These are phyloP conservation scores for Fraxinus quadrangulata DNA, from an alignment of 257 asterid species.

Conservation along the genomic window DNA sequence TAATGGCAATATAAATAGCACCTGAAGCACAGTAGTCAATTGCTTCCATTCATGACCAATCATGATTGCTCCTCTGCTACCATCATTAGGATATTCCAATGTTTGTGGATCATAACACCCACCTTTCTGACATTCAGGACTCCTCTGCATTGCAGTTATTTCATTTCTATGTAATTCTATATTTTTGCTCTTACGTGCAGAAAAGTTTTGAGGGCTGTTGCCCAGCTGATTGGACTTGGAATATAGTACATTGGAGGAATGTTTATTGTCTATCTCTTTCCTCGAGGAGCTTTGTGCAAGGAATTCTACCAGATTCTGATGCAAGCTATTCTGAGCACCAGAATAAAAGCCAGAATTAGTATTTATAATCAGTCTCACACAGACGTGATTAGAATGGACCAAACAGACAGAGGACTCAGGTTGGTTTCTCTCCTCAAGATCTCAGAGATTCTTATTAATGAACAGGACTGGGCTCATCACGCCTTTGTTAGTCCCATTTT, in stretches of 20 bases:
- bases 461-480: slow-evolving; percentile 10
- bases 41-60: slow-evolving; percentile 45
- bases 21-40: slow-evolving; percentile 55
- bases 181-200: slow-evolving; percentile 57
- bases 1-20: slow-evolving; percentile 24
- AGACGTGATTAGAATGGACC: slow-evolving; percentile 17
- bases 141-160: slow-evolving; percentile 41
- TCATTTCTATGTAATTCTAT: slow-evolving; percentile 37
- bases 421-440: slow-evolving; percentile 13
- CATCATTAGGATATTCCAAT: slow-evolving; percentile 35
- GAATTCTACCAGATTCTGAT: slow-evolving; percentile 49
- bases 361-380: slow-evolving; percentile 5
- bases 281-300: slow-evolving; percentile 43
- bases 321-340: slow-evolving; percentile 32
- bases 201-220: slow-evolving; percentile 33
- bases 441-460: slow-evolving; percentile 8
- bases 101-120: slow-evolving; percentile 35
- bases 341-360: slow-evolving; percentile 22
- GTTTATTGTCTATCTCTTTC: slow-evolving; percentile 35
- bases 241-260: slow-evolving; percentile 32
- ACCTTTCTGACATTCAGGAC: slow-evolving; percentile 61
- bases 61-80: slow-evolving; percentile 28
- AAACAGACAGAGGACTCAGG: slow-evolving; percentile 14
- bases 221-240: slow-evolving; percentile 40
- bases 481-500: too few species aligned